These are phyloP conservation scores for Boletellus emodensis DNA, from an alignment of 768 basidiomycete genomes.

Conservation along the genomic window DNA sequence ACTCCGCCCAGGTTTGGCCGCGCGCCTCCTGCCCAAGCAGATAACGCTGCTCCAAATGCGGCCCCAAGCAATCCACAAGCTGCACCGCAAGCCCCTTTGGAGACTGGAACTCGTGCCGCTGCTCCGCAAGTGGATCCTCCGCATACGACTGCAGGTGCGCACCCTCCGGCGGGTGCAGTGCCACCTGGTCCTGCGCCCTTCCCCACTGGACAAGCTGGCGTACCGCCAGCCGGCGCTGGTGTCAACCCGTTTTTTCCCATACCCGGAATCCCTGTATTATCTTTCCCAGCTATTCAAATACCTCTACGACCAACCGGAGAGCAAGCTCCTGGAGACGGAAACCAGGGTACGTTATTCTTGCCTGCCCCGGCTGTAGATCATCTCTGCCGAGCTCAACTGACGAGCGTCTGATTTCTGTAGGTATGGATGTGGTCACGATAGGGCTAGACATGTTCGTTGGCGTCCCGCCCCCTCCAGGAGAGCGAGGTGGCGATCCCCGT, in stretches of 20 bases:
- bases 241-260: constrained; percentile 12
- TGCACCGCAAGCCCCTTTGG: constrained; percentile 8
- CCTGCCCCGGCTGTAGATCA: constrained; percentile 5
- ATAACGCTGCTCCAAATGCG: constrained; percentile 11
- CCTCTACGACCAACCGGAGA: constrained; percentile 13
- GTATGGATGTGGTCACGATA: constrained; percentile 33
- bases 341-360: constrained; percentile 16
- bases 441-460: constrained; percentile 40
- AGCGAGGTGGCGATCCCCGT: constrained; percentile 7
- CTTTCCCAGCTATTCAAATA: constrained; percentile 27
- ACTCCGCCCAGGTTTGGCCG: constrained; percentile 18
- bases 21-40: constrained; percentile 11
- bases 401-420: constrained; percentile 11
- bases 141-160: not conserved
- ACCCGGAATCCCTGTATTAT: constrained; percentile 25
- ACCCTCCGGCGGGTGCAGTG: not conserved
- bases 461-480: constrained; percentile 11
- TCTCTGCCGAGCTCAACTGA: constrained; percentile 19
- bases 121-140: not conserved
- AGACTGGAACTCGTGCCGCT: not conserved
- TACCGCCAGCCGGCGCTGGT: not conserved
- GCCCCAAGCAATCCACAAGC: constrained; percentile 7
- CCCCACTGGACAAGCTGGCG: constrained; percentile 3
- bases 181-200: constrained; percentile 1
- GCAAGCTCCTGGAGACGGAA: constrained; percentile 11